Percentiles rank a stretch among this genome's conserved stretches.
These are phyloP conservation scores for Saccharum officinarum DNA, from an alignment of 176 grass and related monocot genomes.

Conservation along the genomic window DNA sequence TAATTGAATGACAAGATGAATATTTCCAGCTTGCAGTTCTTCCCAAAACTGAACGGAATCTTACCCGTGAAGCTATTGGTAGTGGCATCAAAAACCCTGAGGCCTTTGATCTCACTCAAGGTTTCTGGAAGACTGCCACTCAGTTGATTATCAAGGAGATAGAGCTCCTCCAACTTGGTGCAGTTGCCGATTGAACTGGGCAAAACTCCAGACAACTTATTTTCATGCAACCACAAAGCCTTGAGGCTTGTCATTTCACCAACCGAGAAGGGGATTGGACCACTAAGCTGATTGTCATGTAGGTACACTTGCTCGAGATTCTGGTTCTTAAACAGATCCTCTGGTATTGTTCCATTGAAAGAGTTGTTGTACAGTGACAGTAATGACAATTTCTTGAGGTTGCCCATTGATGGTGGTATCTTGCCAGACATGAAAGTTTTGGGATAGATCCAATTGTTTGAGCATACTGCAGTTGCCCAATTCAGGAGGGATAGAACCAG, in stretches of 20 bases:
- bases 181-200: slow-evolving; percentile 72
- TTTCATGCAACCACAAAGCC: slow-evolving; percentile 43
- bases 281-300: slow-evolving; percentile 51
- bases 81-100: slow-evolving; percentile 44
- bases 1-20: slow-evolving; percentile 60
- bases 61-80: slow-evolving; percentile 51
- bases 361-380: slow-evolving; percentile 47
- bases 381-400: slow-evolving; percentile 43
- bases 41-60: slow-evolving; percentile 52
- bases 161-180: slow-evolving; percentile 57
- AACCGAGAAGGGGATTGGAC: slow-evolving; percentile 40
- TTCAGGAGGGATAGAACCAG: slow-evolving; percentile 29
- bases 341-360: slow-evolving; percentile 56
- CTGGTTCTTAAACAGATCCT: slow-evolving; percentile 45
- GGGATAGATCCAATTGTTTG: slow-evolving; percentile 42
- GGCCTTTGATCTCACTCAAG: slow-evolving; percentile 43
- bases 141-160: slow-evolving; percentile 58
- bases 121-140: slow-evolving; percentile 58
- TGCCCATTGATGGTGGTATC: slow-evolving; percentile 58
- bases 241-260: slow-evolving; percentile 45
- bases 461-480: slow-evolving; percentile 56
- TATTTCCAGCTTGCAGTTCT: slow-evolving; percentile 51
- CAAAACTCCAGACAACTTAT: slow-evolving; percentile 57
- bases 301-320: slow-evolving; percentile 51
- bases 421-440: slow-evolving; percentile 56